Conservation (phyloP, 768 basidiomycete species). For the Tylopilus sp. region DNA sequence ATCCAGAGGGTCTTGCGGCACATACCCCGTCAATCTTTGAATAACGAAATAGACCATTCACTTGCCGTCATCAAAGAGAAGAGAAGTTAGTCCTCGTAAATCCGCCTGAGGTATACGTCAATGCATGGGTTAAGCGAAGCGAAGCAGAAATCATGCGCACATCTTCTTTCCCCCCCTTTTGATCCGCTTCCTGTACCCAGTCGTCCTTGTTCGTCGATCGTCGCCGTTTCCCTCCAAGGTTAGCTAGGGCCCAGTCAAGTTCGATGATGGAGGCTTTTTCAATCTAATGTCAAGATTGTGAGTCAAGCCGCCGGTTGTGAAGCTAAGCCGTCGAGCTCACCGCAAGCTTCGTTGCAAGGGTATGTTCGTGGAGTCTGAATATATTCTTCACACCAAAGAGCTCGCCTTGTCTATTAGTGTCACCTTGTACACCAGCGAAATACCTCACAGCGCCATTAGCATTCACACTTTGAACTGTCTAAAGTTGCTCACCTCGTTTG, state of each 20-base stretch:
- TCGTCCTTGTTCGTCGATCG: conserved; percentile 30
- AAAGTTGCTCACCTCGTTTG: conserved; percentile 62
- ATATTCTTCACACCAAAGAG: conserved; percentile 86
- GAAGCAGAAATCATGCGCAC: not conserved
- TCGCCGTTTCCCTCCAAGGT: conserved; percentile 48
- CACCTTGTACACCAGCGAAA: conserved; percentile 81
- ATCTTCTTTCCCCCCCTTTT: conserved; percentile 42
- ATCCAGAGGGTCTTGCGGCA: conserved; percentile 36
- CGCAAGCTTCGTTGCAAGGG: conserved; percentile 67
- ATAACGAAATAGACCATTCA: not conserved
- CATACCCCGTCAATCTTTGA: not conserved
- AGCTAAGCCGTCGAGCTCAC: conserved; percentile 37
- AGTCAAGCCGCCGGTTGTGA: not conserved
- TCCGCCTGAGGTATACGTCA: conserved; percentile 38
- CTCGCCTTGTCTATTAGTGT: conserved; percentile 70
- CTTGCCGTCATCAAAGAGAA: conserved; percentile 72
- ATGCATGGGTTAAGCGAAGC: not conserved
- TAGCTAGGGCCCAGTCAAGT: conserved; percentile 76
- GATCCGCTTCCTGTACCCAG: conserved; percentile 44
- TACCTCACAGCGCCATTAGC: conserved; percentile 42
- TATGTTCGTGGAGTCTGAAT: conserved; percentile 71
- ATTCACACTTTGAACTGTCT: not conserved
- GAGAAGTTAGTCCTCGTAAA: conserved; percentile 55
- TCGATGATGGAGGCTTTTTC: conserved; percentile 71
- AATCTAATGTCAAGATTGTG: conserved; percentile 46